Evolutionary conservation across 306 rosid genomes (phyloP).

Genomic region (Prunus davidiana): DNA sequence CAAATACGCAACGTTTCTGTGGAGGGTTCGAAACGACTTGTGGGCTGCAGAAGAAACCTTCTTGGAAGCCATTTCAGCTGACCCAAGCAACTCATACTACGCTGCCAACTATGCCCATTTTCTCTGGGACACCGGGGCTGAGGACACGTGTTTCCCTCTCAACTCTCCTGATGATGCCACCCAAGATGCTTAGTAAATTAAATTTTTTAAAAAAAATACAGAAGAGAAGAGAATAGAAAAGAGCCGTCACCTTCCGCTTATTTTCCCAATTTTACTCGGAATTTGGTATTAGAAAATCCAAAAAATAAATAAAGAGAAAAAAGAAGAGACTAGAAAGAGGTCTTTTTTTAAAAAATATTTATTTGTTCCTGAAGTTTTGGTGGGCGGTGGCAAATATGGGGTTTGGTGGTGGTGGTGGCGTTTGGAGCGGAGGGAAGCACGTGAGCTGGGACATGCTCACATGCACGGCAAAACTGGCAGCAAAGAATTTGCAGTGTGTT

Average conservation of each 20-base stretch:
- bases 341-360: neutral
- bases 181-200: constrained; percentile 26
- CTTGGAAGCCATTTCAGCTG: constrained; percentile 76
- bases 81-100: constrained; percentile 66
- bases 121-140: constrained; percentile 92
- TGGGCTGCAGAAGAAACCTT: constrained; percentile 93
- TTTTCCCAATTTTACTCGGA: neutral
- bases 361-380: neutral
- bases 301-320: neutral
- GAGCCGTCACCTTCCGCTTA: neutral
- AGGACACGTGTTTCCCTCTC: constrained; percentile 86
- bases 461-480: neutral
- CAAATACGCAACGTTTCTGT: constrained; percentile 78
- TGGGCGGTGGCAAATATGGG: neutral
- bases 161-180: constrained; percentile 48
- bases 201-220: neutral
- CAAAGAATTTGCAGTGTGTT: constrained; percentile 10
- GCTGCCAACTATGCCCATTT: constrained; percentile 89
- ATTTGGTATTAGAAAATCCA: neutral
- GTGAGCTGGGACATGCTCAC: neutral
- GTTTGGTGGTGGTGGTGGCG: constrained; percentile 1
- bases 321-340: neutral
- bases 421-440: constrained; percentile 10
- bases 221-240: neutral
- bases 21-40: constrained; percentile 69